A percentile compares a stretch with the other conserved stretches of the same genome.
These are phyloP conservation scores for Moricandia arvensis DNA, from an alignment of 345 rosid species.

Conservation along the genomic window DNA sequence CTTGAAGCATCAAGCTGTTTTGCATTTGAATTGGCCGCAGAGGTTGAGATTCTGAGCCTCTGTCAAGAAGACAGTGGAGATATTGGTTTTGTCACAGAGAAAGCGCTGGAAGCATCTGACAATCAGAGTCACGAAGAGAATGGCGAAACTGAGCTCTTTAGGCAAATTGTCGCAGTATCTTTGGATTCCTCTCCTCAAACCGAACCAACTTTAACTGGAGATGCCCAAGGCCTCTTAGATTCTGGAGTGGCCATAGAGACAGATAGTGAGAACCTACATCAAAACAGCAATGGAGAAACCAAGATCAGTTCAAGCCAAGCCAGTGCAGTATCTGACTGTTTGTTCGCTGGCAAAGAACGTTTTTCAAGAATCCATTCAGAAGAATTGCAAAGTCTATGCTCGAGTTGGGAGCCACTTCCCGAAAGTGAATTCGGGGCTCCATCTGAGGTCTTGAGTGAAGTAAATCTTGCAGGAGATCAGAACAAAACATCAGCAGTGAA, in stretches of 20 bases:
- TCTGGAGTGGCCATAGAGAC: conserved; percentile 2
- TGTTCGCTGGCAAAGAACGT: neutral
- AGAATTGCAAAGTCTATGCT: conserved; percentile 18
- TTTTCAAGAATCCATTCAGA: conserved; percentile 4
- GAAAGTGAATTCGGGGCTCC: neutral
- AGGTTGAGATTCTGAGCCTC: conserved; percentile 6
- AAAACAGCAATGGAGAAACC: conserved; percentile 6
- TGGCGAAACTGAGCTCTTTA: conserved; percentile 17
- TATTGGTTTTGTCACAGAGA: conserved; percentile 8
- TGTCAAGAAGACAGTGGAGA: conserved; percentile 5
- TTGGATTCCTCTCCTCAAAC: conserved; percentile 8
- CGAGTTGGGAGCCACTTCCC: conserved; percentile 1
- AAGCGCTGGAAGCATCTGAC: conserved; percentile 12
- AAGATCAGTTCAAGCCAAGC: conserved; percentile 15
- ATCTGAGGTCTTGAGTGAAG: conserved; percentile 20
- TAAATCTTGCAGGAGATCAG: conserved; percentile 2
- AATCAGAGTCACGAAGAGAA: neutral
- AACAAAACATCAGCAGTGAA: neutral
- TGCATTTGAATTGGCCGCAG: conserved; percentile 21
- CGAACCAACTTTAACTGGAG: conserved; percentile 15
- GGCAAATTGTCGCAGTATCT: conserved; percentile 3
- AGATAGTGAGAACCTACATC: conserved; percentile 2
- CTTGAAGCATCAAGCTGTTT: conserved; percentile 9
- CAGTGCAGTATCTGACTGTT: conserved; percentile 10
- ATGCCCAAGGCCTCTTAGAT: neutral